Percentiles rank a stretch among this genome's conserved stretches.
Evolutionary conservation across 2,329 filamentous ascomycete species (phyloP).

Genomic region (Bertia moriformis): DNA sequence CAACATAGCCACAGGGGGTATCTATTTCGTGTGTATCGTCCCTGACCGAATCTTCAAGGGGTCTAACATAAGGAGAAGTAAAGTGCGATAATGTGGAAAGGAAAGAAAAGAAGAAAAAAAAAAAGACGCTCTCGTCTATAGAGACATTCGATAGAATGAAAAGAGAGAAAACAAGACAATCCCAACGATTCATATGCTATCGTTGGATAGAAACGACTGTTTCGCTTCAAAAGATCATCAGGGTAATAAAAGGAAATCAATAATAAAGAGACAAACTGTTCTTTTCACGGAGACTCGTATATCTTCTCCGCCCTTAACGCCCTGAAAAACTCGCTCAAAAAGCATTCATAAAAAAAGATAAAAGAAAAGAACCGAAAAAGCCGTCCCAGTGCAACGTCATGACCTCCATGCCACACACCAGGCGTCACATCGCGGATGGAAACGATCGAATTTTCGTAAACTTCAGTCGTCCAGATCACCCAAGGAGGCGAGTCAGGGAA

Average conservation of each 20-base stretch:
- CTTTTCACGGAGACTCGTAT: neutral
- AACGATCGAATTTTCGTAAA: no score
- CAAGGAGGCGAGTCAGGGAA: neutral
- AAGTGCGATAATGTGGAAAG: no score
- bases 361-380: neutral
- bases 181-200: neutral
- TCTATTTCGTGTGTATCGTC: neutral
- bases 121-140: constrained; percentile 4
- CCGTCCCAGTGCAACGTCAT: no score
- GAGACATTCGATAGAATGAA: no score
- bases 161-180: no score
- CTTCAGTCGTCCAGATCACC: no score
- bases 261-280: neutral
- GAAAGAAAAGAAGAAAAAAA: constrained; percentile 5
- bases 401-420: no score
- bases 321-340: neutral
- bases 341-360: neutral
- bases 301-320: neutral
- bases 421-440: no score
- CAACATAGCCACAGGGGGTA: neutral
- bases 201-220: neutral
- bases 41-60: neutral
- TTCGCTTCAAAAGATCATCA: no score
- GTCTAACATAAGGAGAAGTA: no score
- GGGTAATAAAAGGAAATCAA: neutral